Percentiles rank a stretch among this genome's conserved stretches.
Conservation (phyloP, 1,139 yeast genomes). For the Kluyveromyces sp. region DNA sequence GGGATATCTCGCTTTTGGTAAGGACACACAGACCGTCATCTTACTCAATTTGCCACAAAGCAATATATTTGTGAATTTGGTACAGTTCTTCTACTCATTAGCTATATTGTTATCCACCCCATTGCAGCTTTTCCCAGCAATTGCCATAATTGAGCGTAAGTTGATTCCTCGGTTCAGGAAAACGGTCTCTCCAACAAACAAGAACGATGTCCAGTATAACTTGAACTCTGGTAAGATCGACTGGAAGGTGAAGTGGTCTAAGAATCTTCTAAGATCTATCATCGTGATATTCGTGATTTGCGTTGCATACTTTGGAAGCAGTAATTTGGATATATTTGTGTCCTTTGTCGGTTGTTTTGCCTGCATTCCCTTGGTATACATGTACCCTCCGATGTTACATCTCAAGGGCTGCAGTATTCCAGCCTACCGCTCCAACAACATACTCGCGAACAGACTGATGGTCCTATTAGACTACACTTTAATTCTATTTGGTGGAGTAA, state of each 20-base stretch:
- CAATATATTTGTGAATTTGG: slow-evolving; percentile 54
- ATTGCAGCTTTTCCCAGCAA: slow-evolving; percentile 69
- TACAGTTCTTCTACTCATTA: slow-evolving; percentile 59
- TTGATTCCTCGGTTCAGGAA: slow-evolving; percentile 40
- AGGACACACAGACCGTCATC: slow-evolving; percentile 57
- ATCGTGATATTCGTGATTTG: slow-evolving; percentile 49
- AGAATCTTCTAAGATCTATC: slow-evolving; percentile 48
- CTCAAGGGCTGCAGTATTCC: slow-evolving; percentile 34
- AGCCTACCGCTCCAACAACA: slow-evolving; percentile 18
- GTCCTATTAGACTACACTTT: slow-evolving; percentile 41
- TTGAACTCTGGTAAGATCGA: slow-evolving; percentile 50
- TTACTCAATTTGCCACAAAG: slow-evolving; percentile 63
- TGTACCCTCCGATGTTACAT: slow-evolving; percentile 75
- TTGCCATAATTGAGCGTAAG: slow-evolving; percentile 59
- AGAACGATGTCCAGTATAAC: slow-evolving; percentile 13
- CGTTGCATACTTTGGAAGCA: slow-evolving; percentile 56
- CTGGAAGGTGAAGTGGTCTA: slow-evolving; percentile 53
- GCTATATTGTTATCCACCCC: slow-evolving; percentile 75
- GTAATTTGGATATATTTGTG: slow-evolving; percentile 62
- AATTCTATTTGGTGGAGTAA: slow-evolving; percentile 49
- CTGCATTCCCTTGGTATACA: slow-evolving; percentile 74
- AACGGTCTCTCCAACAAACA: slow-evolving; percentile 16
- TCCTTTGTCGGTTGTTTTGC: slow-evolving; percentile 77
- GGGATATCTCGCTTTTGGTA: slow-evolving; percentile 68
- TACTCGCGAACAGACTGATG: slow-evolving; percentile 10